Evolutionary conservation across 768 basidiomycete genomes (phyloP), one percentile per base, ranked within the genome.

Genomic region (Lyophyllum shimeji): DNA sequence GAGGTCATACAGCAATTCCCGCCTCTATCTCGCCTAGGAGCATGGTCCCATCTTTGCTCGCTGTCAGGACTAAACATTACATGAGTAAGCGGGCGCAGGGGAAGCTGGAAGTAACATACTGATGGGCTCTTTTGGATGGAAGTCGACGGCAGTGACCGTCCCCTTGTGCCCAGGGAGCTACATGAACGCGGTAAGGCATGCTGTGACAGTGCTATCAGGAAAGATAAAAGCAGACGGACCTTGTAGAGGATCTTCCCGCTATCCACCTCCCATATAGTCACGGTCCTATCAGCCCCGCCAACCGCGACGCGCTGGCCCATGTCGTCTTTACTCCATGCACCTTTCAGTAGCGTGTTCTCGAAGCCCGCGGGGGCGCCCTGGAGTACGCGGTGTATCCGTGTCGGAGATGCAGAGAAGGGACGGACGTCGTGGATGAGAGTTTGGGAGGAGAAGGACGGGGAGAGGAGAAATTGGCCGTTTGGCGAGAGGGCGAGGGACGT

Each of bases 151-250:
- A 1, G 93, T 95, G 13, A 98, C 95, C 0, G 95, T 95, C 11
- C 96, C 95, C 70, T 93, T 97, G 71, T 99, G 96, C 13, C 96
- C 96, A 37, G 96, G 93, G 54, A 98, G 81, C 91, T 92, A 57
- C 18, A 18, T 6, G 6, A n/a, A 31, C 46, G 8, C 53, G 37
- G 25, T 18, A 18, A 40, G 39, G 23, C 25, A 29, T 37, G 18
- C 15, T 34, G 1, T 18, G 23, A 13, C 17, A 13, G 20, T n/a
- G 25, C n/a, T 17, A 21, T 9, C 15, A 7, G 27, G 12, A 8
- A 27, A 29, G 18, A 53, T n/a, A 27, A 44, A 50, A n/a, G 46
- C 37, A 33, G 37, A 59, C 64, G 37, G 40, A 94, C 87, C 82
- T 95, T 93, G 77, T 93, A 93, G 60, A 87, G 66, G 2, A 89